These are phyloP conservation scores for Annulohypoxylon nitens DNA, from an alignment of 495 filamentous ascomycete species.

Conservation along the genomic window DNA sequence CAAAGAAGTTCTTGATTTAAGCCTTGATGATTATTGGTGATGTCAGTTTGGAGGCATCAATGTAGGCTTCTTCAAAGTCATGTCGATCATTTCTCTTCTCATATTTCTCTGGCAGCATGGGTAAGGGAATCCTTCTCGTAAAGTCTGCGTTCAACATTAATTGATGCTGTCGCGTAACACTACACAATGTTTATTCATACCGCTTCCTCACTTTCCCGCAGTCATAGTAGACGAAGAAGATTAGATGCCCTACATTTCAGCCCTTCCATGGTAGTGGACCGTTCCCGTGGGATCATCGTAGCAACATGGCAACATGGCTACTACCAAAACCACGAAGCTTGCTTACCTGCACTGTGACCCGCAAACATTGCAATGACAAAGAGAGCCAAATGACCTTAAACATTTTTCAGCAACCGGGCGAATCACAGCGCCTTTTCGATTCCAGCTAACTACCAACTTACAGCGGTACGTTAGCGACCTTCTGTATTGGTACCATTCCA, in stretches of 20 bases:
- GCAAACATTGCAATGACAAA: constrained; percentile 44
- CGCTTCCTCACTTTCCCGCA: constrained; percentile 26
- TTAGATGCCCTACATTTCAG: constrained; percentile 17
- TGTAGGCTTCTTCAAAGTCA: neutral
- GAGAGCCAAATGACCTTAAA: constrained; percentile 26
- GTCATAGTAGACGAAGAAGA: neutral
- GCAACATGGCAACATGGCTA: neutral
- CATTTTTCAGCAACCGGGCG: constrained; percentile 23
- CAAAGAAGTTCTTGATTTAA: constrained; percentile 1
- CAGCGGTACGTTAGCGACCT: constrained; percentile 32
- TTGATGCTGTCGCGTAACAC: constrained; percentile 18
- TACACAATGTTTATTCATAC: constrained; percentile 20
- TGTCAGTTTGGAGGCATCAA: neutral
- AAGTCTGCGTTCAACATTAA: constrained; percentile 1
- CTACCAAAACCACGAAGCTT: constrained; percentile 2
- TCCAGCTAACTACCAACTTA: constrained; percentile 23
- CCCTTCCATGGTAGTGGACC: constrained; percentile 24
- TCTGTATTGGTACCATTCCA: constrained; percentile 42
- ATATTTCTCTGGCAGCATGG: neutral
- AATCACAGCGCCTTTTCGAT: constrained; percentile 23
- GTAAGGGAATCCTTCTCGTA: constrained; percentile 30
- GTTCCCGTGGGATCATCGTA: constrained; percentile 24
- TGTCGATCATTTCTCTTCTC: neutral
- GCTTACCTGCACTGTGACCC: constrained; percentile 27
- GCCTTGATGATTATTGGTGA: constrained; percentile 2